phyloP scores from a whole-genome alignment of 1,284 basidiomycete genomes.

The Chalciporus sp. region DNA sequence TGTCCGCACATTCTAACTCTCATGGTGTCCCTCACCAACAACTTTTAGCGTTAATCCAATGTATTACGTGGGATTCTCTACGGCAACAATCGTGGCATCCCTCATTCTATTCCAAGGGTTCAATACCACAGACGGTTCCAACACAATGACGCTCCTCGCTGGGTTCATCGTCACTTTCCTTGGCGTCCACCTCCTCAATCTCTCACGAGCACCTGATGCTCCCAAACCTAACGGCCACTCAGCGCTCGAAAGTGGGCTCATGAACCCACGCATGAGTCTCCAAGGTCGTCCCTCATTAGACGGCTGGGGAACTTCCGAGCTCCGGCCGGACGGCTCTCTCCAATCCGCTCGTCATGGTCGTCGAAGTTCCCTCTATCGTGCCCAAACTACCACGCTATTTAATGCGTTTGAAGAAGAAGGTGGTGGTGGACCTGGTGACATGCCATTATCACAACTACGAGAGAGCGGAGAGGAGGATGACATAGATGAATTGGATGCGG shows the following conservation, averaged over 20 bases:
- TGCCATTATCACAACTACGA: constrained; percentile 45
- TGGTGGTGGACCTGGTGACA: constrained; percentile 20
- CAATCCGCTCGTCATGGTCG: constrained; percentile 45
- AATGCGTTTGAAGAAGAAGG: constrained; percentile 56
- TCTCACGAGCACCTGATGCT: constrained; percentile 70
- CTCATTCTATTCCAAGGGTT: constrained; percentile 97
- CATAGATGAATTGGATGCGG: constrained; percentile 35
- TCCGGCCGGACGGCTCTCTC: constrained; percentile 35
- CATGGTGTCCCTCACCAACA: constrained; percentile 11
- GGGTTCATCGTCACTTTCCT: constrained; percentile 92
- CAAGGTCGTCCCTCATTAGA: constrained; percentile 72
- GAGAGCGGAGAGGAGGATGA: constrained; percentile 46
- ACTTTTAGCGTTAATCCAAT: constrained; percentile 84
- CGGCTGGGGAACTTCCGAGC: constrained; percentile 56
- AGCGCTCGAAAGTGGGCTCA: constrained; percentile 69
- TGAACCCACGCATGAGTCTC: constrained; percentile 74
- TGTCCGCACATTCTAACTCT: constrained; percentile 36
- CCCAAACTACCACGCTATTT: constrained; percentile 63
- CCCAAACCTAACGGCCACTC: constrained; percentile 45
- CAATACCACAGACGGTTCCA: constrained; percentile 84
- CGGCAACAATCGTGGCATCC: constrained; percentile 92
- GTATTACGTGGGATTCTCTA: constrained; percentile 99
- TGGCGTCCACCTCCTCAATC: constrained; percentile 89
- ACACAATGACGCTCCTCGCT: constrained; percentile 82
- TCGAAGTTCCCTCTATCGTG: constrained; percentile 60